Evolutionary conservation across 768 basidiomycete genomes (phyloP), one percentile per base, ranked within the genome.

Genomic region (Saitozyma podzolica): DNA sequence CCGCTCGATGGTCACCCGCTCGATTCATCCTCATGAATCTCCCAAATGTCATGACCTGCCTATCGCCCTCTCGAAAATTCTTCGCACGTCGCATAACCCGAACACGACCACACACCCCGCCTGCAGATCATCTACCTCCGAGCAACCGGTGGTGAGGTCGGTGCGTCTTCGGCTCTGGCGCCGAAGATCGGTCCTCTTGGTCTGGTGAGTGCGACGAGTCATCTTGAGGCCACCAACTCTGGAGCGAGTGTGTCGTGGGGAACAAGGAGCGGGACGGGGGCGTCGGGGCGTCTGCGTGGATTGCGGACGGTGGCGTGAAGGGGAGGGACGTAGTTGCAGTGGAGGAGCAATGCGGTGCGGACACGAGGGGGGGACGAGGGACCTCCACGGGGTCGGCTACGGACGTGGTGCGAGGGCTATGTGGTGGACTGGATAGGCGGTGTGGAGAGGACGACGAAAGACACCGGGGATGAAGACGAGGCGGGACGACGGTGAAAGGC

Each of bases 151-250:
- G 96, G 96, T 86, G 96, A 98, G 84, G 92, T 97, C 80, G 96
- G 95, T 84, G 91, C 96, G 64, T 97, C 95, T 8, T 93, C 96
- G 63, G 94, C 96, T 64, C 86, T 99, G 67, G 96, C 96, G 56
- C 96, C 96, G 65, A 99, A 99, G 87, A 97, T 99, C 81, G 96
- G 96, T 87, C 96, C 96, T 84, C 88, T 99, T 70, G 95, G 95
- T 90, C 84, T 99, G 80, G 95, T 98, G 80, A 76, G 93, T 82
- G n/a, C 16, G 5, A 13, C 45, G 29, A 29, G 29, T 29, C 29
- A 5, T 29, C 45, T 17, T 2, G 45, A 6, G 6, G 13, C n/a
- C n/a, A 47, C n/a, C 2, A 47, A 6, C 3, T 17, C 6, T 47
- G 45, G 45, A 6, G 13, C 13, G 45, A 17, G 45, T 17, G 45